Percentiles rank a stretch among this genome's conserved stretches.
Evolutionary conservation across 2,329 filamentous ascomycete genomes (phyloP).

Genomic region (Fusarium sp.): DNA sequence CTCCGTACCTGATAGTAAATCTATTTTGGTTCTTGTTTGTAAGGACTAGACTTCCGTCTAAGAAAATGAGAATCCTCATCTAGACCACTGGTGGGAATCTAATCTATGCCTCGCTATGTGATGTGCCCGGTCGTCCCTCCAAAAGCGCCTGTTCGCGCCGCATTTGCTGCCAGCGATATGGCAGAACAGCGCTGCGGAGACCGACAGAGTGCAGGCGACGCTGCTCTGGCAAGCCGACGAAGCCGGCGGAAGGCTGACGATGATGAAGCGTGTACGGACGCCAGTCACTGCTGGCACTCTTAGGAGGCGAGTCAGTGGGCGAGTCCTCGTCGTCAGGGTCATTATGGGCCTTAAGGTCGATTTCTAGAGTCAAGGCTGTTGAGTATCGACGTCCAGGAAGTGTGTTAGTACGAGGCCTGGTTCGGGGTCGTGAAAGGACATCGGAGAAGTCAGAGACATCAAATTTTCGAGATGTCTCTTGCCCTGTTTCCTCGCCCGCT

Average conservation of each 20-base stretch:
- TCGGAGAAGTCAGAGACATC: slow-evolving; percentile 27
- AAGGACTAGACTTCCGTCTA: not conserved
- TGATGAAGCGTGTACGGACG: slow-evolving; percentile 28
- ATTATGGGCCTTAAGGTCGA: slow-evolving; percentile 30
- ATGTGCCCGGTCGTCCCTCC: slow-evolving; percentile 44
- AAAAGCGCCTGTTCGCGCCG: slow-evolving; percentile 38
- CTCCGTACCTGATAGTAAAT: not conserved
- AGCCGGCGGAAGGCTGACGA: slow-evolving; percentile 45
- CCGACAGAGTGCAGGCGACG: slow-evolving; percentile 44
- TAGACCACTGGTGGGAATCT: not conserved
- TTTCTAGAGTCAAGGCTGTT: slow-evolving; percentile 46
- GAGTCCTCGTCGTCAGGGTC: slow-evolving; percentile 38
- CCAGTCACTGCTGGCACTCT: slow-evolving; percentile 38
- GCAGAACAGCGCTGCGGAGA: slow-evolving; percentile 46
- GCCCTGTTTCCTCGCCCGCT: slow-evolving; percentile 33
- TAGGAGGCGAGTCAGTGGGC: slow-evolving; percentile 37
- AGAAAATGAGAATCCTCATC: slow-evolving; percentile 4
- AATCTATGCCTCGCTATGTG: slow-evolving; percentile 43
- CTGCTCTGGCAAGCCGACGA: slow-evolving; percentile 45
- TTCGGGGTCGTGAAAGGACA: slow-evolving; percentile 29
- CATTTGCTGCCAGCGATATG: slow-evolving; percentile 46
- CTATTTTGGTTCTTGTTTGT: slow-evolving; percentile 2
- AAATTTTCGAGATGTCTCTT: slow-evolving; percentile 29
- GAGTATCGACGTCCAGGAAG: slow-evolving; percentile 46
- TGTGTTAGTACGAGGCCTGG: slow-evolving; percentile 36